A percentile compares a stretch with the other conserved stretches of the same genome.
These are phyloP conservation scores for Lactarius quietus DNA, from an alignment of 768 basidiomycete genomes.

Conservation along the genomic window DNA sequence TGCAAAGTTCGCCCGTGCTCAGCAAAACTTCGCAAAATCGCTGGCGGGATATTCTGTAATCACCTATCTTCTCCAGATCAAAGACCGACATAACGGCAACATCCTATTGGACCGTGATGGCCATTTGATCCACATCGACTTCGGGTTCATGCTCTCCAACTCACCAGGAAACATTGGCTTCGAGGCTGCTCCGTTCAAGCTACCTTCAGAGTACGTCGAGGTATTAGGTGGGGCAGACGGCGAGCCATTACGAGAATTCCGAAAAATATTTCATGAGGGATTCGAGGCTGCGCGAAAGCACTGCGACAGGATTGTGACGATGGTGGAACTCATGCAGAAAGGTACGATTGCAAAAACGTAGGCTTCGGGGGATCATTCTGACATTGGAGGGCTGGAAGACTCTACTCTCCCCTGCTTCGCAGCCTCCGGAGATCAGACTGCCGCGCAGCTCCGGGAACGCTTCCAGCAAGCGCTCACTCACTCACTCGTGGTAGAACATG, in stretches of 20 bases:
- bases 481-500: conserved; percentile 75
- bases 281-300: conserved; percentile 95
- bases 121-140: conserved; percentile 95
- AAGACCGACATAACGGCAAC: conserved; percentile 98
- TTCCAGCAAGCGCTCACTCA: conserved; percentile 92
- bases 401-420: conserved; percentile 89
- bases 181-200: conserved; percentile 98
- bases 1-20: conserved; percentile 84
- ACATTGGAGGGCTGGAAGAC: conserved; percentile 44
- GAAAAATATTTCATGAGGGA: conserved; percentile 81
- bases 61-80: conserved; percentile 96
- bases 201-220: conserved; percentile 92
- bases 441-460: conserved; percentile 81
- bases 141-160: conserved; percentile 96
- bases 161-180: conserved; percentile 98
- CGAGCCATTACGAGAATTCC: conserved; percentile 79
- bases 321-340: conserved; percentile 99
- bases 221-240: conserved; percentile 85
- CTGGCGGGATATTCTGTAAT: conserved; percentile 94
- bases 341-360: conserved; percentile 42
- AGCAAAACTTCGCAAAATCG: conserved; percentile 94
- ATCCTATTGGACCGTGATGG: conserved; percentile 95
- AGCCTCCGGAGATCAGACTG: conserved; percentile 88
- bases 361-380: not conserved
- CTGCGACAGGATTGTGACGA: conserved; percentile 89